These are phyloP conservation scores for Trichosporon sp. DNA, from an alignment of 1,284 basidiomycete species.

Conservation along the genomic window DNA sequence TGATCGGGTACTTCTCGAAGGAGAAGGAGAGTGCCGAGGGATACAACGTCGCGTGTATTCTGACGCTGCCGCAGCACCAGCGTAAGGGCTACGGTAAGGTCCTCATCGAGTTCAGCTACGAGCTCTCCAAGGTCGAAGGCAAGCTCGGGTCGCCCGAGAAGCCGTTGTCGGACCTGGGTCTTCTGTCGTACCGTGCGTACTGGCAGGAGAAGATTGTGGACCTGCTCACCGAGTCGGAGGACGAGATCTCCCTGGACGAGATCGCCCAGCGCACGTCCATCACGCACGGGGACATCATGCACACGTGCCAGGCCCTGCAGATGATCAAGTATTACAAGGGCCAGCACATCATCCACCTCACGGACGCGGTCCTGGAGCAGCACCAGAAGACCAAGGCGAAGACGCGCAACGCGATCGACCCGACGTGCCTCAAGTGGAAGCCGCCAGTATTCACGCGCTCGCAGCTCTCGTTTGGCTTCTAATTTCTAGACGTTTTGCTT, in stretches of 20 bases:
- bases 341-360: conserved; percentile 87
- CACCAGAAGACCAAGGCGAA: conserved; percentile 81
- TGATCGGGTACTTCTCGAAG: conserved; percentile 98
- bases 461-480: conserved; percentile 84
- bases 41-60: conserved; percentile 98
- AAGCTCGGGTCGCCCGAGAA: conserved; percentile 98
- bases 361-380: conserved; percentile 84
- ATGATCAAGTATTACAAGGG: conserved; percentile 96
- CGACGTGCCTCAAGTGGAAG: conserved; percentile 81
- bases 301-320: conserved; percentile 94
- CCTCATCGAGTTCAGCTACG: conserved; percentile 97
- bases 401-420: conserved; percentile 70
- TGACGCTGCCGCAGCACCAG: conserved; percentile 96
- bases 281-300: conserved; percentile 94
- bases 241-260: conserved; percentile 87
- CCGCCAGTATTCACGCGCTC: conserved; percentile 87
- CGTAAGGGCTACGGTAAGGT: conserved; percentile 92
- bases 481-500: conserved; percentile 21
- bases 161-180: conserved; percentile 88
- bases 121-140: conserved; percentile 91
- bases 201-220: conserved; percentile 98
- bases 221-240: conserved; percentile 66
- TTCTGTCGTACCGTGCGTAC: conserved; percentile 90
- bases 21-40: conserved; percentile 98
- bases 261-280: conserved; percentile 96